Conservation (phyloP, 2,329 filamentous ascomycete species). For the Hypoxylon sp. region DNA sequence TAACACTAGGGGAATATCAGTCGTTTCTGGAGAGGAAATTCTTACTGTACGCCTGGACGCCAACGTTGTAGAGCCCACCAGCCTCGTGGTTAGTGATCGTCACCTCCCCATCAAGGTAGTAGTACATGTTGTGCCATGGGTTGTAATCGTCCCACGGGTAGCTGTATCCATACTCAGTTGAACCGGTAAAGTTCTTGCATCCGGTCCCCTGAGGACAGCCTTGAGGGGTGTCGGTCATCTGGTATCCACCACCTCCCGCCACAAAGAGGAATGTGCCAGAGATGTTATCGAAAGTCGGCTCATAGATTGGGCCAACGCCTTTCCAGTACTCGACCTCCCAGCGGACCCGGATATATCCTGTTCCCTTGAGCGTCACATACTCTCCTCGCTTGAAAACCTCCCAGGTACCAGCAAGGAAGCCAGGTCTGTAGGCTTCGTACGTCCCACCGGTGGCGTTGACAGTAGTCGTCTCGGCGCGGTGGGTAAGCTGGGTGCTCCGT, state of each 20-base stretch:
- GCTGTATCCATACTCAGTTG: conserved; percentile 17
- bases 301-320: conserved; percentile 7
- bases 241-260: conserved; percentile 17
- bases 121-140: conserved; percentile 27
- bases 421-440: conserved; percentile 5
- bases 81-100: conserved; percentile 18
- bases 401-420: conserved; percentile 13
- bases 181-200: conserved; percentile 17
- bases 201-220: conserved; percentile 13
- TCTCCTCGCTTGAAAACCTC: conserved; percentile 20
- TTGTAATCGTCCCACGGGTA: conserved; percentile 11
- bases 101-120: conserved; percentile 27
- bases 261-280: conserved; percentile 17
- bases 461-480: conserved; percentile 4
- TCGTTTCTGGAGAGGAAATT: background rate
- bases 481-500: background rate
- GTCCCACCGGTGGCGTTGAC: conserved; percentile 6
- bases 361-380: conserved; percentile 19
- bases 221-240: conserved; percentile 15
- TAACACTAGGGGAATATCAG: background rate
- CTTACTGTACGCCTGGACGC: conserved; percentile 15
- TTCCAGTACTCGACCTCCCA: conserved; percentile 33
- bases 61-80: conserved; percentile 26
- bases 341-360: conserved; percentile 24
- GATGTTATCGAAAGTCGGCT: conserved; percentile 8